Base-by-base conservation (phyloP, 176 grass and related monocot genomes). In the Echinochloa phyllopogon region DNA sequence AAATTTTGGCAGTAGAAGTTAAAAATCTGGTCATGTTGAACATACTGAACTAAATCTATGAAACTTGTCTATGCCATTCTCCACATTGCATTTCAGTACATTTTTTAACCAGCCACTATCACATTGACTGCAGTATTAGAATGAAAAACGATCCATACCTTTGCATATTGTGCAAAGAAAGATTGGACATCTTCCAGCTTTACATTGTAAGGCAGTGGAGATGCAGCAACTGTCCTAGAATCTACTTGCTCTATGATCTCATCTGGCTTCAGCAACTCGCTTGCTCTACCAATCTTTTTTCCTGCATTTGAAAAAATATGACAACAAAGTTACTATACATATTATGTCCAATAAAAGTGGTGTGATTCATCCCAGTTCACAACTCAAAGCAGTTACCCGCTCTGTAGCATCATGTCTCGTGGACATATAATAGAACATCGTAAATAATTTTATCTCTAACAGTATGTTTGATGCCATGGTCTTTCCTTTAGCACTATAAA, bases 181-280 rank as follows among this genome's bases (percentile, higher is more conserved):
- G 91, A 87, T 44, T 96, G 81, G 15, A 96, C 82, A 80, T 88
- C 88, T 77, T 96, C 91, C 20, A 86, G 77, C 80, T 90, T 93
- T 45, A 91, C 73, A 84, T 93, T 90, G 81, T 91, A 96, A 85
- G 94, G 89, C 37, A 93, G 86, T 10, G 94, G 94, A 12, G 89
- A 87, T 27, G 65, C 91, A 21, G 91, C 89, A 80, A 96, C 17
- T 8, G 91, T 93, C 79, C 86, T 90, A 23, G 86, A 87, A 84
- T 93, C 87, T 4, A 93, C 57, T 85, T 89, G 86, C 56, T 89
- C 82, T 70, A 91, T 87, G 59, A 91, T 60, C 75, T 93, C 91
- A 71, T 96, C 94, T 67, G 74, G 88, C 65, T 87, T 88, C 49
- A 68, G 43, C 56, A 92, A 55, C 51, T 87, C 81, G 11, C 16